Evolutionary conservation across 331 rosid species (phyloP).

Genomic region (Pyracantha coccinea): DNA sequence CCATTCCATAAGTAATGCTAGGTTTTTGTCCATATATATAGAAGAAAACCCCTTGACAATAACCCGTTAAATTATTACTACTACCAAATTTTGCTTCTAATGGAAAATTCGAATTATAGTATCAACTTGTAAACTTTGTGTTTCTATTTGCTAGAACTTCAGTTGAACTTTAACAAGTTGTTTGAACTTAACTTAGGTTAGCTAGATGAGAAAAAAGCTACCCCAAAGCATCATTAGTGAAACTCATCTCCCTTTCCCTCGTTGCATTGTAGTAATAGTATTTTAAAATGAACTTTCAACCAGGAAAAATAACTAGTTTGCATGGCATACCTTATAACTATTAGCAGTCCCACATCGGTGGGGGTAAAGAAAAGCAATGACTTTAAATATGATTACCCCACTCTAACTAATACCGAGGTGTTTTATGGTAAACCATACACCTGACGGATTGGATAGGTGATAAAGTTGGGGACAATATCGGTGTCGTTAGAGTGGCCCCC

Average conservation of each 20-base stretch:
- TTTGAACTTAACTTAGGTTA: not conserved
- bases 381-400: too few relatives aligned
- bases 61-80: too few relatives aligned
- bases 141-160: not conserved
- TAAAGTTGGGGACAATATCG: too few relatives aligned
- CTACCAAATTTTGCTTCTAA: too few relatives aligned
- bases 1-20: not conserved
- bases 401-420: too few relatives aligned
- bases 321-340: too few relatives aligned
- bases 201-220: not conserved
- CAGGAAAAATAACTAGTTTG: not conserved
- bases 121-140: not conserved
- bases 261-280: not conserved
- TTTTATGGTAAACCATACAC: too few relatives aligned
- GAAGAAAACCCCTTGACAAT: not conserved
- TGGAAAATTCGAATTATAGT: not conserved
- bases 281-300: too few relatives aligned
- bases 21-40: not conserved
- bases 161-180: not conserved
- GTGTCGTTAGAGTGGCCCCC: too few relatives aligned
- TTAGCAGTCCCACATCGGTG: too few relatives aligned
- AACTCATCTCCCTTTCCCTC: not conserved
- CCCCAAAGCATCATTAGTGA: not conserved
- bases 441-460: too few relatives aligned
- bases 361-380: too few relatives aligned